Evolutionary conservation across 2,329 filamentous ascomycete species (phyloP), one percentile per base, ranked within the genome.

Genomic region (Xylaria sp.): DNA sequence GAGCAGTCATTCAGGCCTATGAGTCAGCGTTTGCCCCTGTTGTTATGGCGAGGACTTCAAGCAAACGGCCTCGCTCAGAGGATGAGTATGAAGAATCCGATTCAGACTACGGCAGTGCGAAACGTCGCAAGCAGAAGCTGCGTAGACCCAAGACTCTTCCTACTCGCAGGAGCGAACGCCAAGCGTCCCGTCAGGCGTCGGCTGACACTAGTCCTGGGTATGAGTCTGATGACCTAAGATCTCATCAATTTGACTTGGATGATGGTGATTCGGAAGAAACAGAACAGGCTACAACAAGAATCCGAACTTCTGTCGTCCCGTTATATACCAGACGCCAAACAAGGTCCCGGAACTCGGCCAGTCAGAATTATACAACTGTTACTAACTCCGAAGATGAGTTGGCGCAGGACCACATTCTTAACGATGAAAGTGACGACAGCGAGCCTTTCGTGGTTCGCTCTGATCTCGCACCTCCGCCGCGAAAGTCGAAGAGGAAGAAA

Each of bases 311-410:
- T 18, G 45, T 39, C 53, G 39, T 30, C 4, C 28, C 60, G 28
- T 60, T 45, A 5, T 60, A 39, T 28, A 55, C 36, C 18, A 39
- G 34, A 5, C 74, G 73, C 46, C 36, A 60, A 12, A 76, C 75
- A 10, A 72, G 72, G 57, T 72, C 73, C 18, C 67, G 48, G 15
- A 65, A 72, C 53, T 55, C 60, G 25, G 10, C 32, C 0, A n/a
- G 20, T n/a, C 55, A 48, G 41, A 69, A 52, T 9, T 62, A 64
- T 13, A 43, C 45, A 39, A 30, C 56, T 4, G 28, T 62, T 9
- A 63, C 60, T n/a, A 71, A 73, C 1, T 77, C 75, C 3, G 76
- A 77, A 12, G 78, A 80, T 70, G 76, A 78, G 48, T 66, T 80
- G 13, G 76, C 76, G 3, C 75, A 72, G 50, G 68, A 67, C 15